Conservation (phyloP, 345 rosid genomes). For the Populus simonii region DNA sequence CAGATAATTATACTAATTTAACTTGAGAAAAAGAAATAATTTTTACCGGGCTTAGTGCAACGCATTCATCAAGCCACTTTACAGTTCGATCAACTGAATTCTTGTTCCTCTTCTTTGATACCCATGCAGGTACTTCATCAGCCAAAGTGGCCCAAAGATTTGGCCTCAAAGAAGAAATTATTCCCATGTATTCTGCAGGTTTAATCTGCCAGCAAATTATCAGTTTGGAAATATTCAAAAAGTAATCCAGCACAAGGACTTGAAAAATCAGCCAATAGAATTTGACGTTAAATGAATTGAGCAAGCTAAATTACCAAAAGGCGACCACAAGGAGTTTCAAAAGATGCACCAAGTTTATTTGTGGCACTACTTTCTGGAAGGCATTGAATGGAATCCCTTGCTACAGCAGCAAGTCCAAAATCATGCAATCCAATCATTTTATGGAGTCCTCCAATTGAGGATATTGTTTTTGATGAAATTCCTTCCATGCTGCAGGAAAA, state of each 20-base stretch:
- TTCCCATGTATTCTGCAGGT: conserved; percentile 54
- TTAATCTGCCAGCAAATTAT: conserved; percentile 44
- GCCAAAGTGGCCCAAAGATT: conserved; percentile 65
- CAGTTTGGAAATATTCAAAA: not conserved
- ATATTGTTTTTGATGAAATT: conserved; percentile 43
- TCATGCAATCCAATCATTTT: conserved; percentile 52
- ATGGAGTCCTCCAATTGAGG: conserved; percentile 60
- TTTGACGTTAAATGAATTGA: not conserved
- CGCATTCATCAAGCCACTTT: conserved; percentile 77
- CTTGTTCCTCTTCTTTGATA: conserved; percentile 52
- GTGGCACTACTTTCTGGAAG: conserved; percentile 50
- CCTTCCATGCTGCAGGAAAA: conserved; percentile 46
- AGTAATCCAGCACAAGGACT: not conserved
- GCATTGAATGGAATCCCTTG: conserved; percentile 69
- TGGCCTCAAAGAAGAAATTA: conserved; percentile 63
- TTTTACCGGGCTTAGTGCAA: conserved; percentile 45
- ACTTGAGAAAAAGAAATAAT: not conserved
- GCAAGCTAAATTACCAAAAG: conserved; percentile 38
- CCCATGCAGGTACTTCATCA: conserved; percentile 80
- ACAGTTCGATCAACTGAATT: conserved; percentile 64
- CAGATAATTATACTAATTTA: not conserved
- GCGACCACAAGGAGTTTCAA: conserved; percentile 69
- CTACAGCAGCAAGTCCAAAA: conserved; percentile 44
- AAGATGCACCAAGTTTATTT: conserved; percentile 64
- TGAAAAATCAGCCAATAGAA: not conserved